Evolutionary conservation across 306 rosid genomes (phyloP).

Genomic region (Spatholobus suberectus): DNA sequence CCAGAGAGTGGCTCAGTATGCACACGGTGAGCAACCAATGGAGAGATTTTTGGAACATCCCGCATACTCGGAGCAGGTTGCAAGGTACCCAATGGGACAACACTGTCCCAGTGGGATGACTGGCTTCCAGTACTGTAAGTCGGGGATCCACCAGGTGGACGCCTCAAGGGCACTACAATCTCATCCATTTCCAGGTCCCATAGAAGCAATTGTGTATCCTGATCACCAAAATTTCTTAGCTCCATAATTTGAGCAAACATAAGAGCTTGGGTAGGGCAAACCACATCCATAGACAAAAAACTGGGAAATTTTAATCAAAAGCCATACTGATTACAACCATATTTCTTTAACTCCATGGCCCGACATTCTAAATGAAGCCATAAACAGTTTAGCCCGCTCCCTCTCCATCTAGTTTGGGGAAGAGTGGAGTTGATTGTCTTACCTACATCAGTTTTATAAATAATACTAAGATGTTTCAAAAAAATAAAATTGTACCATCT

Average conservation of each 20-base stretch:
- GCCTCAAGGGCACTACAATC: slow-evolving; percentile 87
- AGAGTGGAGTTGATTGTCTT: not conserved
- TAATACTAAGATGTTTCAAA: not conserved
- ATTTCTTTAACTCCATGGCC: not conserved
- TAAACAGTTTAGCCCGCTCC: not conserved
- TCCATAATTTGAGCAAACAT: not conserved
- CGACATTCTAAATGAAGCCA: slow-evolving; percentile 24
- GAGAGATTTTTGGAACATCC: slow-evolving; percentile 88
- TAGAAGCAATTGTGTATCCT: slow-evolving; percentile 96
- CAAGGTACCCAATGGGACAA: slow-evolving; percentile 74
- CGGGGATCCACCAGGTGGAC: slow-evolving; percentile 96
- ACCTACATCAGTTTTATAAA: slow-evolving; percentile 29
- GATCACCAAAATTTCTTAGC: slow-evolving; percentile 41
- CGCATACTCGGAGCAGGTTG: slow-evolving; percentile 94
- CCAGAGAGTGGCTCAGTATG: slow-evolving; percentile 96
- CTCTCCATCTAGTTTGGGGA: slow-evolving; percentile 19
- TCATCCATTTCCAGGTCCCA: slow-evolving; percentile 96
- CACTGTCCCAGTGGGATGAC: slow-evolving; percentile 94
- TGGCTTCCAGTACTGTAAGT: slow-evolving; percentile 91
- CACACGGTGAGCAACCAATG: slow-evolving; percentile 84
- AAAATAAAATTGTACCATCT: not conserved
- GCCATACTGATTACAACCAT: not conserved
- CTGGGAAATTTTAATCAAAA: not conserved
- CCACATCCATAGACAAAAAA: not conserved
- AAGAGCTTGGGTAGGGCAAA: not conserved